Conservation (phyloP, 2,329 filamentous ascomycete genomes). For the Apiospora hydei region DNA sequence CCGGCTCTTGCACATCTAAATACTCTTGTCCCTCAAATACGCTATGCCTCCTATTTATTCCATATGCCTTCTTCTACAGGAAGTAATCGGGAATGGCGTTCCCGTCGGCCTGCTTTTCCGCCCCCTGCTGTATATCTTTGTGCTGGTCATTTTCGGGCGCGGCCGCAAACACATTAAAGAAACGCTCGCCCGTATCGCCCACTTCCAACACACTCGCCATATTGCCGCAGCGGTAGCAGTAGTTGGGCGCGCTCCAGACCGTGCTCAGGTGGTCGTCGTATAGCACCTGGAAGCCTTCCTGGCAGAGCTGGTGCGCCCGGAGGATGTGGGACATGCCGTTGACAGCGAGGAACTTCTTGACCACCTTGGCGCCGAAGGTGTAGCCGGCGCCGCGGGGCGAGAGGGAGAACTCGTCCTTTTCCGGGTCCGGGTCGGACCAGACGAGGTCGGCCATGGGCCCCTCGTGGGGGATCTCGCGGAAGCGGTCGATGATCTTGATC, state of each 20-base stretch:
- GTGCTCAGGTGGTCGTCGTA: constrained; percentile 95
- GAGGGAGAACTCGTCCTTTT: constrained; percentile 94
- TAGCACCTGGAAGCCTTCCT: constrained; percentile 96
- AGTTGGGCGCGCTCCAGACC: constrained; percentile 97
- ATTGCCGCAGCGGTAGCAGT: constrained; percentile 95
- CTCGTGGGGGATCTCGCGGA: constrained; percentile 97
- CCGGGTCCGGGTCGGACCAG: constrained; percentile 98
- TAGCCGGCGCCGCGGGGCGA: constrained; percentile 94
- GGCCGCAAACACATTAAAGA: constrained; percentile 97
- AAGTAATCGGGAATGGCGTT: constrained; percentile 75
- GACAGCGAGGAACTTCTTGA: constrained; percentile 96
- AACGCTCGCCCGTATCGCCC: constrained; percentile 88
- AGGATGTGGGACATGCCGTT: constrained; percentile 98
- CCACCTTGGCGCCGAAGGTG: constrained; percentile 96
- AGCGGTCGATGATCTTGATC: constrained; percentile 99
- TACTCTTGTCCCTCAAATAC: neutral
- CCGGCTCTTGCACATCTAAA: constrained; percentile 11
- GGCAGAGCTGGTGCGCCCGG: constrained; percentile 96
- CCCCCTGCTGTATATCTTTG: constrained; percentile 80
- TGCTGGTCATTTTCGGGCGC: constrained; percentile 94
- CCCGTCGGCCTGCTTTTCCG: constrained; percentile 73
- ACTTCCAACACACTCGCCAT: constrained; percentile 97
- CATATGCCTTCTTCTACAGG: constrained; percentile 55
- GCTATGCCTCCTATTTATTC: neutral
- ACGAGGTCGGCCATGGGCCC: constrained; percentile 99